phyloP scores from a whole-genome alignment of 2,329 filamentous ascomycete species.

The Colletotrichum australisinense region DNA sequence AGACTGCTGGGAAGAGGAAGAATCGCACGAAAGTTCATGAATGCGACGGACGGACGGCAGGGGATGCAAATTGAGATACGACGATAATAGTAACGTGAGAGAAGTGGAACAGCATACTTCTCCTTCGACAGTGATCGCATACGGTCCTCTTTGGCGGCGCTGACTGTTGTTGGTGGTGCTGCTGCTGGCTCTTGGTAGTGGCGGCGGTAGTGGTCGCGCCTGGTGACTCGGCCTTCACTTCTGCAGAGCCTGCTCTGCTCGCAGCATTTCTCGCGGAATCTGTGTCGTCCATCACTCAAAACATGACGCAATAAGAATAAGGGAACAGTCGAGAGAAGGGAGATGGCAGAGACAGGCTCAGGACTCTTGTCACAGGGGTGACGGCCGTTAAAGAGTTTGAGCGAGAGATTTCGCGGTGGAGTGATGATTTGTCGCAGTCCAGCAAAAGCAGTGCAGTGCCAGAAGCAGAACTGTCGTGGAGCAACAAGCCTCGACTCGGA shows the following conservation, averaged over 20 bases:
- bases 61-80: not conserved
- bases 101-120: slow-evolving; percentile 47
- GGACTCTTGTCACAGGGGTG: slow-evolving; percentile 27
- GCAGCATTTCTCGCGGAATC: slow-evolving; percentile 36
- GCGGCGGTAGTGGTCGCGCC: slow-evolving; percentile 8
- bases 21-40: slow-evolving; percentile 37
- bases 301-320: slow-evolving; percentile 30
- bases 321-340: slow-evolving; percentile 8
- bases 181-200: slow-evolving; percentile 3
- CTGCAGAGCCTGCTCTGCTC: slow-evolving; percentile 35
- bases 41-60: slow-evolving; percentile 2
- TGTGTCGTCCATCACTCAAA: slow-evolving; percentile 31
- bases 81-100: slow-evolving; percentile 1
- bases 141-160: slow-evolving; percentile 49
- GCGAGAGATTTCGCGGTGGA: slow-evolving; percentile 35
- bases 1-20: slow-evolving; percentile 36
- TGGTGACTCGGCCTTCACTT: slow-evolving; percentile 36
- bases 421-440: slow-evolving; percentile 4
- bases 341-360: slow-evolving; percentile 11
- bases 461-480: slow-evolving; percentile 9
- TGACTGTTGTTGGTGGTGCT: slow-evolving; percentile 20
- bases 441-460: slow-evolving; percentile 2
- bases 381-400: slow-evolving; percentile 30
- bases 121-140: slow-evolving; percentile 57
- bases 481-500: slow-evolving; percentile 12